A percentile compares a stretch with the other conserved stretches of the same genome.
These are phyloP conservation scores for Globisporangium camurandrum DNA, from an alignment of 352 stramenopile genomes.

Conservation along the genomic window DNA sequence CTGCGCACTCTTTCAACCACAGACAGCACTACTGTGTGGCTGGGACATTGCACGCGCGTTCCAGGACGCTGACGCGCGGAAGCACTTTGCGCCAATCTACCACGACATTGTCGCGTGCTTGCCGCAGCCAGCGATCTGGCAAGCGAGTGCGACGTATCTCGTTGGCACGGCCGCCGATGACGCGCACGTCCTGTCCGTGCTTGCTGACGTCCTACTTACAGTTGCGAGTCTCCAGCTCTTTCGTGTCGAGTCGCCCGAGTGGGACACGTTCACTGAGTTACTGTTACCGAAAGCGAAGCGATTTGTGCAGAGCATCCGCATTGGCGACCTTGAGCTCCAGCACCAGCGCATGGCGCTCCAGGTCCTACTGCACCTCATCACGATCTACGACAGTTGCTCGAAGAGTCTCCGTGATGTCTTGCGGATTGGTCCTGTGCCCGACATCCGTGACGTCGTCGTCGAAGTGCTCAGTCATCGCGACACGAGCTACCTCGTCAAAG, in stretches of 20 bases:
- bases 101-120: constrained; percentile 43
- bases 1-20: too few species aligned
- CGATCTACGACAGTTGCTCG: constrained; percentile 32
- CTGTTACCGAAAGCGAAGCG: constrained; percentile 33
- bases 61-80: constrained; percentile 17
- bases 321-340: constrained; percentile 19
- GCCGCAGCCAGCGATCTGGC: constrained; percentile 31
- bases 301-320: constrained; percentile 26
- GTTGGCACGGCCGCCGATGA: constrained; percentile 26
- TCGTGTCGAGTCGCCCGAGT: constrained; percentile 21
- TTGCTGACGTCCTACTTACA: constrained; percentile 29
- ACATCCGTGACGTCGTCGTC: constrained; percentile 29
- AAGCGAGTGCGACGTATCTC: constrained; percentile 16
- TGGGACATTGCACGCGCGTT: constrained; percentile 43
- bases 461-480: constrained; percentile 26
- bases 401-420: constrained; percentile 18
- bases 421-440: constrained; percentile 23
- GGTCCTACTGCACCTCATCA: constrained; percentile 31
- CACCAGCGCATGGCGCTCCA: constrained; percentile 32
- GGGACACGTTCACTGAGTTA: constrained; percentile 39
- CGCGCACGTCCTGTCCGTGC: constrained; percentile 20
- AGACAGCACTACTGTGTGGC: constrained; percentile 31
- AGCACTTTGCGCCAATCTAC: constrained; percentile 28
- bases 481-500: constrained; percentile 53
- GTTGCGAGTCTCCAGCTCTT: constrained; percentile 32